Base-by-base conservation (phyloP, 148 eudicot species). In the Bassia scoparia region DNA sequence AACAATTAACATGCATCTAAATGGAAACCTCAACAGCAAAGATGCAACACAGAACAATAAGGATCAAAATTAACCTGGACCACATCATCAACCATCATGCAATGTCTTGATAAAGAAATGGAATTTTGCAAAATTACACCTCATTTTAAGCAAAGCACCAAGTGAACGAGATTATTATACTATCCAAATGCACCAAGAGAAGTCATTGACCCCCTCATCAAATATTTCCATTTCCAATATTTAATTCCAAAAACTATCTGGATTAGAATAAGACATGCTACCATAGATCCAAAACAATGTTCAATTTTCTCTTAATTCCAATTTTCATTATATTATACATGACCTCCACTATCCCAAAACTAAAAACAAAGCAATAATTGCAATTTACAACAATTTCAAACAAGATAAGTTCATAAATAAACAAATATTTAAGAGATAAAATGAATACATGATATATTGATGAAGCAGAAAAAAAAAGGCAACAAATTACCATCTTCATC, bases 401-500 rank as follows among this genome's bases (percentile, higher is more conserved):
- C 53, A 49, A 49, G 4, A 49, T 49, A 1, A 49, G 3, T 5
- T 49, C 5, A 49, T 49, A 49, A 49, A 49, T 49, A 15, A 49
- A 2, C 9, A 49, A 49, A 16, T 8, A 5, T 41, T 7, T 41
- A 41, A 41, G 12, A 8, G 9, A 41, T 14, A 8, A 41, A 49
- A 16, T 15, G n/a, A n/a, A n/a, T 15, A 49, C 18, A 49, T 15
- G 21, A 3, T 49, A 49, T 2, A 49, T 49, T 49, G 20, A 49
- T 16, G 2, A 7, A 74, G 30, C 12, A 33, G n/a, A n/a, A n/a
- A 38, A 53, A 21, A 37, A 41, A 41, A 41, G 12, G 46, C 46
- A 41, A 41, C 46, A 5, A 2, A 10, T 34, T 77, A 70, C 73
- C 73, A 69, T 71, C 73, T 49, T 20, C 55, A 72, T 20, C 30